These are phyloP conservation scores for Globisporangium cystogenes DNA, from an alignment of 352 stramenopile genomes.

Conservation along the genomic window DNA sequence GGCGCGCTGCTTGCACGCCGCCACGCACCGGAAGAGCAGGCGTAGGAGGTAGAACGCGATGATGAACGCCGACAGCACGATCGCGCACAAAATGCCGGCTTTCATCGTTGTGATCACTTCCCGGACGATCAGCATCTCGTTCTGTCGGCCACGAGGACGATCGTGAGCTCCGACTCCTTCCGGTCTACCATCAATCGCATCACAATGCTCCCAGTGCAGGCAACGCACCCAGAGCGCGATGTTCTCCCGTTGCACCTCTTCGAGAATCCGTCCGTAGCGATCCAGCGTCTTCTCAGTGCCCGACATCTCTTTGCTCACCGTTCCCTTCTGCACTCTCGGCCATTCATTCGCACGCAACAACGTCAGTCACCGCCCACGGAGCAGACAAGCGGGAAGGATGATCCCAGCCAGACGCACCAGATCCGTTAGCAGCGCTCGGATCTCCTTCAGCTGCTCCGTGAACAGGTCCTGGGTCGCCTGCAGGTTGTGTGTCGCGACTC, in stretches of 20 bases:
- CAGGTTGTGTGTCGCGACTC: slow-evolving; percentile 26
- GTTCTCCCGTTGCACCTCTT: slow-evolving; percentile 41
- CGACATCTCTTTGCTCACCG: slow-evolving; percentile 25
- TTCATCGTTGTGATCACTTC: slow-evolving; percentile 88
- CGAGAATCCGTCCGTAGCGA: slow-evolving; percentile 27
- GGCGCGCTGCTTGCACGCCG: slow-evolving; percentile 62
- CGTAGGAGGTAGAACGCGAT: slow-evolving; percentile 72
- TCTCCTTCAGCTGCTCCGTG: slow-evolving; percentile 44
- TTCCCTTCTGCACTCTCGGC: slow-evolving; percentile 20
- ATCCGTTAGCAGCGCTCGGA: slow-evolving; percentile 39
- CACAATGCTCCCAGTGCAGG: neutral
- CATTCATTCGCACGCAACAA: neutral
- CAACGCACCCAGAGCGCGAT: slow-evolving; percentile 38
- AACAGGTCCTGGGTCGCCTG: slow-evolving; percentile 49
- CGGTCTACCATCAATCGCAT: neutral
- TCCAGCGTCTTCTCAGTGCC: slow-evolving; percentile 24
- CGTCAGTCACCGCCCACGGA: no score
- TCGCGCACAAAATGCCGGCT: slow-evolving; percentile 65
- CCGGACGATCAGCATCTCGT: slow-evolving; percentile 72
- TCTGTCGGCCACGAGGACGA: slow-evolving; percentile 19
- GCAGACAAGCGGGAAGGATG: neutral
- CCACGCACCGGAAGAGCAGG: slow-evolving; percentile 62
- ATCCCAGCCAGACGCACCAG: slow-evolving; percentile 20
- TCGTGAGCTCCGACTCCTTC: neutral
- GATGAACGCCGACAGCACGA: slow-evolving; percentile 62